Evolutionary conservation across 495 filamentous ascomycete genomes (phyloP).

Genomic region (Articulospora tetracladia): DNA sequence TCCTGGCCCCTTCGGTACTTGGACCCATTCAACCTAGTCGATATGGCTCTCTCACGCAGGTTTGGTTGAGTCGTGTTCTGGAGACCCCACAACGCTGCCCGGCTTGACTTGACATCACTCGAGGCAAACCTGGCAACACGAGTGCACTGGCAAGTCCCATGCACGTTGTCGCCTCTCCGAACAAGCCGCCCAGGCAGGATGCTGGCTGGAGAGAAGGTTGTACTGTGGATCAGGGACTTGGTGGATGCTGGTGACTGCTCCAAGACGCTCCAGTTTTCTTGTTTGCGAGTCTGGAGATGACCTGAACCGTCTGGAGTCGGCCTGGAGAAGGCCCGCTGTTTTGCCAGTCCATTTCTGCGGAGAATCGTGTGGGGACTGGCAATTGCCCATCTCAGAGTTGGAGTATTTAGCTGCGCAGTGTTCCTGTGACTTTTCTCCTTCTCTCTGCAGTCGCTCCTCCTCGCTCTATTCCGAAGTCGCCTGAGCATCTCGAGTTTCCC

Average conservation of each 20-base stretch:
- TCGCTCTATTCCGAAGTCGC: background rate
- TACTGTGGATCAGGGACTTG: background rate
- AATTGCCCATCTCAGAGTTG: background rate
- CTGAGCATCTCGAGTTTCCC: background rate
- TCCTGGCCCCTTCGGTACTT: constrained; percentile 1
- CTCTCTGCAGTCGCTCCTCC: background rate
- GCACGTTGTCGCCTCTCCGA: too few species aligned
- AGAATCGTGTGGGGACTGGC: background rate
- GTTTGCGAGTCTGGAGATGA: background rate
- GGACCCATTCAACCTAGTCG: background rate
- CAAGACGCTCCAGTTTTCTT: background rate
- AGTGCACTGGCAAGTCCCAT: background rate
- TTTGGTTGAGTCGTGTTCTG: background rate
- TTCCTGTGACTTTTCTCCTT: background rate
- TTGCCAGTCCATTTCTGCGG: background rate
- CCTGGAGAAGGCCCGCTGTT: background rate
- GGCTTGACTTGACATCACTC: background rate
- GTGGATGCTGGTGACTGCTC: background rate
- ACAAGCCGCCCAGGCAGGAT: too few species aligned
- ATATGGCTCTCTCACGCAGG: background rate
- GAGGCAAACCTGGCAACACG: background rate
- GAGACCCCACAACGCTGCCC: background rate
- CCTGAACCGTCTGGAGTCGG: too few species aligned
- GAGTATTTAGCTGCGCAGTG: background rate
- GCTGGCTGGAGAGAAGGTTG: too few species aligned